A percentile compares a stretch with the other conserved stretches of the same genome.
phyloP scores from a whole-genome alignment of 805 yeast genomes.

The Wickerhamomyces pijperi region DNA sequence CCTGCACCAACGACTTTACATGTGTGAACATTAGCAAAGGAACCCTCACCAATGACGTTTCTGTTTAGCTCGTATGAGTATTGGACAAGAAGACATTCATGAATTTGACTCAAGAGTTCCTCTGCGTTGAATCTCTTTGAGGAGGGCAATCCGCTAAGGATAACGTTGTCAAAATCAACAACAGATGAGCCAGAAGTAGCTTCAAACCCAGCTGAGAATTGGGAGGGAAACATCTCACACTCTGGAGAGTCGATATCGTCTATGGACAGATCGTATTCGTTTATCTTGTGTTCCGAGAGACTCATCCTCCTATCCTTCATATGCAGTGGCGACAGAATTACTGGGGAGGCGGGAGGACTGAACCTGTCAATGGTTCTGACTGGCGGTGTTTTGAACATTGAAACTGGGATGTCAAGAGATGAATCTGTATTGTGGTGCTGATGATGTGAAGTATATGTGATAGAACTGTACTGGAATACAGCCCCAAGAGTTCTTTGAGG shows the following conservation, averaged over 20 bases:
- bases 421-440: no score
- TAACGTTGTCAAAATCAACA: background rate
- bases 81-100: background rate
- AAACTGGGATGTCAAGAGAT: background rate
- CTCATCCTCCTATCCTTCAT: background rate
- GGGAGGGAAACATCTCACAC: no score
- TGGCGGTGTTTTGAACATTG: conserved; percentile 7
- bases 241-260: background rate
- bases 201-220: background rate
- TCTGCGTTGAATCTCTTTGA: background rate
- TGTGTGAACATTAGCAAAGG: conserved; percentile 12
- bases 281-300: background rate
- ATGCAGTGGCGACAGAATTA: background rate
- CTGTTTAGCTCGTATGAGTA: conserved; percentile 2
- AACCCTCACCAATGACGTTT: conserved; percentile 12
- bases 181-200: background rate
- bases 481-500: no score
- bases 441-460: no score
- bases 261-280: background rate
- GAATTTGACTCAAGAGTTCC: conserved; percentile 2
- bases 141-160: conserved; percentile 1
- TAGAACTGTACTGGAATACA: no score
- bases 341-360: background rate
- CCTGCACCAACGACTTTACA: background rate
- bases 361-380: conserved; percentile 1